A percentile compares a stretch with the other conserved stretches of the same genome.
These are phyloP conservation scores for Wickerhamomyces sydowiorum DNA, from an alignment of 805 yeast genomes.

Conservation along the genomic window DNA sequence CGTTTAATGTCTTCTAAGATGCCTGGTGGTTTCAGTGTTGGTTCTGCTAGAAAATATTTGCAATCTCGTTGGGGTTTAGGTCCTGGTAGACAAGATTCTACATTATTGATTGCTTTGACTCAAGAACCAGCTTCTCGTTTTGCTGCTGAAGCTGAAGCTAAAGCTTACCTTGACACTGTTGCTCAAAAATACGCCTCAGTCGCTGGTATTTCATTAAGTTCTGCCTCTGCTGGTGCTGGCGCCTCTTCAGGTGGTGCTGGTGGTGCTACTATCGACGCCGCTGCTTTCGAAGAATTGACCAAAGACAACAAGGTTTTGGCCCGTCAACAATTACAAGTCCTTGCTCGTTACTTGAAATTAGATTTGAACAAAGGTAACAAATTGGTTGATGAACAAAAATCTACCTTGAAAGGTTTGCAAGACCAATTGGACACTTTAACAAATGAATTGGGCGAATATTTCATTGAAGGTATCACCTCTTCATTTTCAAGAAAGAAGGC, in stretches of 20 bases:
- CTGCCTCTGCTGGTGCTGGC: conserved; percentile 50
- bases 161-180: conserved; percentile 74
- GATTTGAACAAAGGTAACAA: conserved; percentile 91
- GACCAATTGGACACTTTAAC: conserved; percentile 77
- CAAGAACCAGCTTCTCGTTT: conserved; percentile 90
- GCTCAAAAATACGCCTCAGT: conserved; percentile 82
- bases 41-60: conserved; percentile 87
- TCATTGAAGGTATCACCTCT: conserved; percentile 87
- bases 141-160: conserved; percentile 83
- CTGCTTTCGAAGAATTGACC: conserved; percentile 74
- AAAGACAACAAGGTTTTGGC: conserved; percentile 44
- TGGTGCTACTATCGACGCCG: conserved; percentile 88
- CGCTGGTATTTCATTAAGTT: conserved; percentile 74
- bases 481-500: conserved; percentile 90
- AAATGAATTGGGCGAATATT: conserved; percentile 82
- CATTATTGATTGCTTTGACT: conserved; percentile 74
- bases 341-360: conserved; percentile 90
- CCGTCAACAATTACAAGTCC: conserved; percentile 67
- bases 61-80: conserved; percentile 91
- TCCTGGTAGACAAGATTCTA: conserved; percentile 91
- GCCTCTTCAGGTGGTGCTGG: conserved; percentile 54
- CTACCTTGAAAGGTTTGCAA: conserved; percentile 78
- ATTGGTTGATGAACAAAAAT: conserved; percentile 69
- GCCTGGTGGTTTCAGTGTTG: conserved; percentile 98
- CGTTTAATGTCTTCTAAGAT: conserved; percentile 93